Evolutionary conservation across 139 green algal species (phyloP), one percentile per base, ranked within the genome.

Genomic region (Choricystis sp.): DNA sequence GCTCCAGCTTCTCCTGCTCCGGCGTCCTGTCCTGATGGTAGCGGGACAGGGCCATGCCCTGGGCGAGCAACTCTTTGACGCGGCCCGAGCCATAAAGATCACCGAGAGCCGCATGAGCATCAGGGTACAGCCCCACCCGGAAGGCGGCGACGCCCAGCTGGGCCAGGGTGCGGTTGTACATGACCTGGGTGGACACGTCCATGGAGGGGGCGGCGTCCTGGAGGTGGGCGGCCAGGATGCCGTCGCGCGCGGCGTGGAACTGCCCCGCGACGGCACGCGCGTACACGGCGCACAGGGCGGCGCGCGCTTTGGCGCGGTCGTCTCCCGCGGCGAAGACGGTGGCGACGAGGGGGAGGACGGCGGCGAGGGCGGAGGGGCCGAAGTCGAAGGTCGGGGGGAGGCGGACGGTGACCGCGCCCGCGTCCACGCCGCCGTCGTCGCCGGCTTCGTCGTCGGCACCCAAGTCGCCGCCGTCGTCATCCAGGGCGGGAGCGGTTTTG

Each of bases 21-120:
- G 84, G 81, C 3, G 85, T 90, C 71, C 85, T 87, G 61, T 94
- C 87, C 61, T 69, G 64, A 31, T 75, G 69, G 27, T 61, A 67
- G 1, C 60, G 48, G 28, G 69, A 61, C 29, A 71, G 72, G 29
- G 79, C 63, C 23, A 79, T 79, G 56, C 70, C 66, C 74, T 96
- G 93, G 2, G 94, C 94, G 20, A 99, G 81, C 66, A 99, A 84
- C 87, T 99, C 94, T 78, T 95, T 97, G 52, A 96, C 81, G 66
- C 90, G 82, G 14, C 86, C 86, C n/a, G 74, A 84, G 59, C 72
- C 79, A 61, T 97, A 99, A 31, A 99, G 79, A 67, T 98, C 94
- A 25, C 75, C 69, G 27, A 99, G 77, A 79, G 85, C 94, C n/a
- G 72, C 69, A 63, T 96, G 88, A 3, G 89, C 78, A 61, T 98